Evolutionary conservation across 192 early-diverging fungal species (phyloP).

Genomic region (Umbelopsis vinacea): DNA sequence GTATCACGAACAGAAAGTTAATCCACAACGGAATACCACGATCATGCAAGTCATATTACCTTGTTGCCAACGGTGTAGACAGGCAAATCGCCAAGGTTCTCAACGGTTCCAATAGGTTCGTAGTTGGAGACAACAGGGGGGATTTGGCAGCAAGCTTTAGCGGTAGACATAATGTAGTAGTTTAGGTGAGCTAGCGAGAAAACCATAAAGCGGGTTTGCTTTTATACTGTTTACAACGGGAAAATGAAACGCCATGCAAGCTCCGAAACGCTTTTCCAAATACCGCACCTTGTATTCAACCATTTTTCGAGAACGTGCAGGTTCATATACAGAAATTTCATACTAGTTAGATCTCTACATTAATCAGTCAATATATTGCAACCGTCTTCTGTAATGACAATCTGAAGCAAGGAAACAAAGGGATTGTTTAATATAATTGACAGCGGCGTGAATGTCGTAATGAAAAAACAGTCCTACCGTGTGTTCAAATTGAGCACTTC

Average conservation of each 20-base stretch:
- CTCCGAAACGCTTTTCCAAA: neutral
- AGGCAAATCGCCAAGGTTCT: conserved; percentile 30
- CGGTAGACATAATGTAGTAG: conserved; percentile 19
- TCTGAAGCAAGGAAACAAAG: neutral
- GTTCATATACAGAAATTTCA: too few relatives aligned
- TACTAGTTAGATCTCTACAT: too few relatives aligned
- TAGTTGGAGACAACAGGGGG: conserved; percentile 37
- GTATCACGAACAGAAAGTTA: neutral
- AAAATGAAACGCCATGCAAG: conserved; percentile 10
- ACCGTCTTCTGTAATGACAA: conserved; percentile 8
- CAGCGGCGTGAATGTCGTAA: neutral
- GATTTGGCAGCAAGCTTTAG: conserved; percentile 36
- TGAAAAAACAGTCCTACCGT: conserved; percentile 44
- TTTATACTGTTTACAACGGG: neutral
- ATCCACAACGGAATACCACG: neutral
- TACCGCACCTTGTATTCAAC: neutral
- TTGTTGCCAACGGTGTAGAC: conserved; percentile 37
- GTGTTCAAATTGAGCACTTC: conserved; percentile 90
- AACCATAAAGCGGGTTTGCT: neutral
- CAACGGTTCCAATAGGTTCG: conserved; percentile 27
- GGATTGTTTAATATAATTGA: neutral
- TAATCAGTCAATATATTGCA: conserved; percentile 6
- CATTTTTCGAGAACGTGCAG: too few relatives aligned
- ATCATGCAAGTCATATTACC: neutral
- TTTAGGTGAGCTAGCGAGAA: neutral